A percentile compares a stretch with the other conserved stretches of the same genome.
Conservation (phyloP, 139 green algal species). For the Pycnococcus provasolii region DNA sequence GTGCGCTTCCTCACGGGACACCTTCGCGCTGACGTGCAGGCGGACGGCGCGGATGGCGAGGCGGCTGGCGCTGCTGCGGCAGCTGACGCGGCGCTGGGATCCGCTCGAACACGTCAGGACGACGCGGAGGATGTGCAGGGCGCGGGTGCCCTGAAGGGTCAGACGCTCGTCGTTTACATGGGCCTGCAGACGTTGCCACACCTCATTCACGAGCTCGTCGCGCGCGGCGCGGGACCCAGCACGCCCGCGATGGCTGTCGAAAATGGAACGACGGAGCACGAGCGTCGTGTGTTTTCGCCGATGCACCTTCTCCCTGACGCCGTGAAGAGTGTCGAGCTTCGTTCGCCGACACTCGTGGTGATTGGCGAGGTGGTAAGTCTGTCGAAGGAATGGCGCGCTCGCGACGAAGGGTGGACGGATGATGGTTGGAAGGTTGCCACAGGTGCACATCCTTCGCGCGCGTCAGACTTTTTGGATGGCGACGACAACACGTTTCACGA, state of each 20-base stretch:
- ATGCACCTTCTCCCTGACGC: constrained; percentile 42
- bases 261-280: constrained; percentile 72
- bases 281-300: constrained; percentile 64
- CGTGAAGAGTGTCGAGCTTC: constrained; percentile 44
- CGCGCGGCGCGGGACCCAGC: constrained; percentile 38
- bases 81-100: not conserved
- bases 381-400: not conserved
- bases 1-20: constrained; percentile 81
- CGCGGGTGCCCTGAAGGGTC: constrained; percentile 35
- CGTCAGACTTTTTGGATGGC: no score
- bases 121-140: constrained; percentile 46
- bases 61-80: not conserved
- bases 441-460: no score
- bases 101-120: constrained; percentile 32
- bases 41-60: not conserved
- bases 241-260: constrained; percentile 91
- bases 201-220: constrained; percentile 52
- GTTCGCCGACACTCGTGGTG: constrained; percentile 86
- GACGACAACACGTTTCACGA: no score
- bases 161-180: constrained; percentile 98
- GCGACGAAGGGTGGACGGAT: no score
- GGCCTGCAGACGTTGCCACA: constrained; percentile 74
- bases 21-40: constrained; percentile 26
- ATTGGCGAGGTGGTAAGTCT: constrained; percentile 73
- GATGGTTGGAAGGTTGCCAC: no score